Conservation (phyloP, 306 rosid genomes). For the Quercus robur region DNA sequence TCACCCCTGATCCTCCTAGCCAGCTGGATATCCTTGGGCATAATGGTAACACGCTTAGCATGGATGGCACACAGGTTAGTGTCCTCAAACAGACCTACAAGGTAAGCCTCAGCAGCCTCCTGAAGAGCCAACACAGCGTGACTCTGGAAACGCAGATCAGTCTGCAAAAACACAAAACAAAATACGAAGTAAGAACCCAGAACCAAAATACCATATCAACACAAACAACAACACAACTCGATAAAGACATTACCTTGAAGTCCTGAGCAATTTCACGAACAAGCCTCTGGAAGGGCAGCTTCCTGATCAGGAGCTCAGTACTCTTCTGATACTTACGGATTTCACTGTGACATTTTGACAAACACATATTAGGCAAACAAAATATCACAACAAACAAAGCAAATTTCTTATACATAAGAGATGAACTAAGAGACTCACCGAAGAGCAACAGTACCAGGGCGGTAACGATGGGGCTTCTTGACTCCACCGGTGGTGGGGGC, state of each 20-base stretch:
- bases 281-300: slow-evolving; percentile 89
- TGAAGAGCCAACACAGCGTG: slow-evolving; percentile 88
- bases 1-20: slow-evolving; percentile 91
- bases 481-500: slow-evolving; percentile 98
- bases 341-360: slow-evolving; percentile 38
- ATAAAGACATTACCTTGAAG: slow-evolving; percentile 51
- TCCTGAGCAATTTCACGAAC: slow-evolving; percentile 97
- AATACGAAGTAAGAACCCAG: neutral
- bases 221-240: too few relatives aligned
- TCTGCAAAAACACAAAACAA: slow-evolving; percentile 34
- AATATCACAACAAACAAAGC: neutral
- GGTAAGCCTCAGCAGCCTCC: slow-evolving; percentile 95
- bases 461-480: slow-evolving; percentile 93
- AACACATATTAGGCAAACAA: too few relatives aligned
- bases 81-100: slow-evolving; percentile 85
- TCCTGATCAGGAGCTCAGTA: slow-evolving; percentile 86
- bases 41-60: slow-evolving; percentile 91
- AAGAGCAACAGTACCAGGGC: slow-evolving; percentile 94
- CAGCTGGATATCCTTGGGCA: slow-evolving; percentile 94
- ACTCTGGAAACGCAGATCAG: slow-evolving; percentile 94
- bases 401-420: too few relatives aligned
- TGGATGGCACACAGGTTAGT: slow-evolving; percentile 91
- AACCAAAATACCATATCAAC: rapidly evolving
- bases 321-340: slow-evolving; percentile 95
- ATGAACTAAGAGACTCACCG: slow-evolving; percentile 33